A percentile compares a stretch with the other conserved stretches of the same genome.
Conservation (phyloP, 805 yeast genomes). For the Candida ipomoeae region DNA sequence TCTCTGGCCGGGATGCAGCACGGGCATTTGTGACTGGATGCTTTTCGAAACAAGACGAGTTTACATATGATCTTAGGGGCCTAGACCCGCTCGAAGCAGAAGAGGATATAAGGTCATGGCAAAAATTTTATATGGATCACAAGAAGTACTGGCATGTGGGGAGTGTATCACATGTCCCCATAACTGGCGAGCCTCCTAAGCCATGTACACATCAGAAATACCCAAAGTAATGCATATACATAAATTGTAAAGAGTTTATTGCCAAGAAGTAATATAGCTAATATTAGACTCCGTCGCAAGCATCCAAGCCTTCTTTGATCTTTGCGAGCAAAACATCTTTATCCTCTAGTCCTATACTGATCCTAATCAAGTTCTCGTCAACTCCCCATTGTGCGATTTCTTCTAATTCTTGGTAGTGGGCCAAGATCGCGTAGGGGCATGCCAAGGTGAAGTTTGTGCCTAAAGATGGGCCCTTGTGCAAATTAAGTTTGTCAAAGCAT, state of each 20-base stretch:
- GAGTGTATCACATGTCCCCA: constrained; percentile 41
- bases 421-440: constrained; percentile 85
- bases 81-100: constrained; percentile 41
- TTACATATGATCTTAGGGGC: constrained; percentile 65
- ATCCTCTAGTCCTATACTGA: constrained; percentile 84
- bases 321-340: constrained; percentile 43
- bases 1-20: constrained; percentile 66
- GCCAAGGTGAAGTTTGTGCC: constrained; percentile 88
- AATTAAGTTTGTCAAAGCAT: constrained; percentile 66
- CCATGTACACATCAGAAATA: constrained; percentile 35
- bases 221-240: constrained; percentile 5
- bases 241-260: neutral
- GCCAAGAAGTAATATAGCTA: neutral
- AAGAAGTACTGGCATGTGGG: constrained; percentile 63
- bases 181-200: constrained; percentile 48
- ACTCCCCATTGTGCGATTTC: constrained; percentile 80
- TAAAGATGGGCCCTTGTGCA: constrained; percentile 86
- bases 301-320: constrained; percentile 16
- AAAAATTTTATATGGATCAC: constrained; percentile 42
- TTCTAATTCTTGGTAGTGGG: constrained; percentile 78
- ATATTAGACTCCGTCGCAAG: constrained; percentile 1
- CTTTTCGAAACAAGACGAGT: constrained; percentile 48
- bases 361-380: constrained; percentile 69
- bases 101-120: constrained; percentile 49
- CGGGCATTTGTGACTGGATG: constrained; percentile 72